phyloP scores from a whole-genome alignment of 2,329 filamentous ascomycete species.

The Cladophialophora carrionii region DNA sequence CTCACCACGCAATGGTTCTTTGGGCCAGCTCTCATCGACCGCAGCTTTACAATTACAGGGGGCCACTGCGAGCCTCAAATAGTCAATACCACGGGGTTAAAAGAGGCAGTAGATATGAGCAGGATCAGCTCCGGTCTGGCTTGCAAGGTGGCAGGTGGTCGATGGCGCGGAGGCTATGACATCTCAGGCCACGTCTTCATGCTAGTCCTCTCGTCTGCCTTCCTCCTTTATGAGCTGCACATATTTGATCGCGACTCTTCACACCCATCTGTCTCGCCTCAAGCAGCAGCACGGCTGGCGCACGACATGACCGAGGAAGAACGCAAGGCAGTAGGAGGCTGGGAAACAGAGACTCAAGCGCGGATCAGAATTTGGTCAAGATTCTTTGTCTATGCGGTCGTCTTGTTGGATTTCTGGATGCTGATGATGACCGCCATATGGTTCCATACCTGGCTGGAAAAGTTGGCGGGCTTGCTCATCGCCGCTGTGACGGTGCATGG shows the following conservation, averaged over 20 bases:
- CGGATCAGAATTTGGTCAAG: constrained; percentile 60
- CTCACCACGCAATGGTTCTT: constrained; percentile 97
- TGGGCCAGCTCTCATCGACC: constrained; percentile 85
- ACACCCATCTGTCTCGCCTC: constrained; percentile 37
- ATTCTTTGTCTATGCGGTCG: constrained; percentile 60
- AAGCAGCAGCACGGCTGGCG: constrained; percentile 54
- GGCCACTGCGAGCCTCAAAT: constrained; percentile 70
- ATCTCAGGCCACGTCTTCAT: constrained; percentile 95
- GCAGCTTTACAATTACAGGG: constrained; percentile 84
- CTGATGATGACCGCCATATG: constrained; percentile 97
- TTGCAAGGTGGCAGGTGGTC: constrained; percentile 79
- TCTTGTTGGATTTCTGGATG: constrained; percentile 86
- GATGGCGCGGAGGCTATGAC: constrained; percentile 92
- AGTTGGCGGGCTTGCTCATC: constrained; percentile 61
- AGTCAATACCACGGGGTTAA: constrained; percentile 23
- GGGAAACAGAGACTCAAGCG: constrained; percentile 50
- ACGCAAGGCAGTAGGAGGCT: constrained; percentile 40
- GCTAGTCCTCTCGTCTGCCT: constrained; percentile 79
- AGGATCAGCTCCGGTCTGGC: constrained; percentile 65
- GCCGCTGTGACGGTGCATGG: constrained; percentile 55
- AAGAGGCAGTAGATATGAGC: constrained; percentile 50
- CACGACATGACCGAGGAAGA: constrained; percentile 49
- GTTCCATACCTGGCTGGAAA: constrained; percentile 99
- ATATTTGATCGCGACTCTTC: constrained; percentile 60
- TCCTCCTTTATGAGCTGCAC: constrained; percentile 80